Base-by-base conservation (phyloP, 768 basidiomycete species). In the Podaxis mareebaensis region DNA sequence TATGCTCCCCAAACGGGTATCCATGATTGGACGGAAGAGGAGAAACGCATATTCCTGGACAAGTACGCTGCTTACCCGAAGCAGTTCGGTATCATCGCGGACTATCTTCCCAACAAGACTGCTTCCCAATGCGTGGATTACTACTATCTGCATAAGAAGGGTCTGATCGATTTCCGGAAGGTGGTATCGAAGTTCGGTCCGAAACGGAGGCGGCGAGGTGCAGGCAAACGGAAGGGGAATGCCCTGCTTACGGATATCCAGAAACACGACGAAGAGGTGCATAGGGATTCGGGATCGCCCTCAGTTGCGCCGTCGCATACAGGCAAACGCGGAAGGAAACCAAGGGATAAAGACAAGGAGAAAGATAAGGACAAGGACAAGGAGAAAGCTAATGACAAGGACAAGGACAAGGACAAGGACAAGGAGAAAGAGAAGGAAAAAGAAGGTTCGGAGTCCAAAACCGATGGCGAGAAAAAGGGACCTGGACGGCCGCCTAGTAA, bases 101-200 rank as follows among this genome's bases (percentile, higher is more conserved):
- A 86, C 24, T 84, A 79, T 67, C 76, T 99, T 12, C 86, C 90
- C 4, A 83, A 93, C 80, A 98, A 97, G 81, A 89, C 92, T 1
- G 79, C 92, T 1, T 81, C 88, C 0, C 92, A 97, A 81, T 97
- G 95, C 71, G 92, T 98, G 52, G 85, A 90, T 54, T 96, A 87
- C 76, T 99, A 98, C 76, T 99, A 99, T 74, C 79, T 96, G 56
- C 92, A 95, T 78, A 99, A 98, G 83, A 94, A 95, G 77, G 84
- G 83, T 68, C 75, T 83, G 40, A 92, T 95, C 70, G 90, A 95
- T 75, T 96, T 95, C 76, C 86, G 92, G 61, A 85, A 88, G 67
- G 86, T 91, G 15, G 81, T 93, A 24, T 77, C 86, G 53, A 84
- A 83, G 67, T 83, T 85, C 66, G 88, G 85, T 13, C 84, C 86